phyloP scores from a whole-genome alignment of 129 eudicot species.

The Cynara cardunculus region DNA sequence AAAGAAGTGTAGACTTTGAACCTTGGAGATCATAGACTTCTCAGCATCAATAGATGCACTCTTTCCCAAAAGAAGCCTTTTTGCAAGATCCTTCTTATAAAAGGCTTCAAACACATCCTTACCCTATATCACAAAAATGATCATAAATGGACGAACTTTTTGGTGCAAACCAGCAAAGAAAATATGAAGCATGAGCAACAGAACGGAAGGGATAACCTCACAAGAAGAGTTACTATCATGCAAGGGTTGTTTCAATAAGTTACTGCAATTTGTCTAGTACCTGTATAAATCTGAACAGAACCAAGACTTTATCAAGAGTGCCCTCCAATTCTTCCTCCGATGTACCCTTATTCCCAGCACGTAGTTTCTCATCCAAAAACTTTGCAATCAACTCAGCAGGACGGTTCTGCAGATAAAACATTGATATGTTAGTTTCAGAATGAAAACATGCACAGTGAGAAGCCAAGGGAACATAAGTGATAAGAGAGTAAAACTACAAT shows the following conservation, averaged over 20 bases:
- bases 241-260: not conserved
- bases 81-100: conserved; percentile 96
- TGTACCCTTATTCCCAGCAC: conserved; percentile 98
- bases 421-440: conserved; percentile 4
- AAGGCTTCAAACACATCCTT: conserved; percentile 99
- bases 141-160: not conserved
- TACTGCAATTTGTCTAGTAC: conserved; percentile 22
- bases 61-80: conserved; percentile 90
- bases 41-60: conserved; percentile 99
- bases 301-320: conserved; percentile 94
- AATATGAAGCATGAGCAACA: not conserved
- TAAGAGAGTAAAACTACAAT: too few species aligned
- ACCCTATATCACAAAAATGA: conserved; percentile 49
- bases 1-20: conserved; percentile 14
- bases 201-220: not conserved
- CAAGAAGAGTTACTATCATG: not conserved
- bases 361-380: conserved; percentile 93
- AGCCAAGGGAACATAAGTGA: too few species aligned
- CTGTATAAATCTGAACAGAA: conserved; percentile 93
- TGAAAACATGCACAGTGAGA: not conserved
- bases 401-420: conserved; percentile 58
- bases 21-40: conserved; percentile 98
- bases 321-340: conserved; percentile 99
- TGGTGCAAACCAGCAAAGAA: not conserved
- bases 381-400: conserved; percentile 98